Evolutionary conservation across 164 flowering plant genomes (phyloP).

Genomic region (Vitis riparia): DNA sequence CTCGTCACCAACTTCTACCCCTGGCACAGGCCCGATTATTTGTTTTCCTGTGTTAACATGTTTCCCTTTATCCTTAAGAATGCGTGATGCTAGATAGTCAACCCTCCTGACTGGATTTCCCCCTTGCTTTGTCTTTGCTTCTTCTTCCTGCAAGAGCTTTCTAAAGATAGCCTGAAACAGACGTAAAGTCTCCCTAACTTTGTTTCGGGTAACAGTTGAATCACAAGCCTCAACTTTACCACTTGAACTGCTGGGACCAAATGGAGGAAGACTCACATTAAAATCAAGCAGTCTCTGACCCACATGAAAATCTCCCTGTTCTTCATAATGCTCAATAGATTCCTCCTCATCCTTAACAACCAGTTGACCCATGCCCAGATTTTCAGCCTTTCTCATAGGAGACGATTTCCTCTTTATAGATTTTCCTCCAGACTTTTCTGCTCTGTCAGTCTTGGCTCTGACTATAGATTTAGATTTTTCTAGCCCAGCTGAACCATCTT

Average conservation of each 20-base stretch:
- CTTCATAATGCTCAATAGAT: slow-evolving; percentile 19
- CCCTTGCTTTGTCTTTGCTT: slow-evolving; percentile 36
- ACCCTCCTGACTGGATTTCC: slow-evolving; percentile 27
- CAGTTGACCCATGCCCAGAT: slow-evolving; percentile 7
- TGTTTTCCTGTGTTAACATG: slow-evolving; percentile 47
- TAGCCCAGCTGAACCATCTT: slow-evolving; percentile 6
- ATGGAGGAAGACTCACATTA: slow-evolving; percentile 42
- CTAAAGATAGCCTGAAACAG: slow-evolving; percentile 59
- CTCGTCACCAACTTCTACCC: slow-evolving; percentile 92
- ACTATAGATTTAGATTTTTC: slow-evolving; percentile 6
- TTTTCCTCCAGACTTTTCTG: slow-evolving; percentile 7
- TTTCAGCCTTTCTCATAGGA: slow-evolving; percentile 7
- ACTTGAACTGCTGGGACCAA: slow-evolving; percentile 21
- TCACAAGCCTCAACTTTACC: slow-evolving; percentile 17
- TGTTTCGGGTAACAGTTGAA: slow-evolving; percentile 31
- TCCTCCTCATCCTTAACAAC: slow-evolving; percentile 15
- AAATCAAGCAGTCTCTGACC: slow-evolving; percentile 6
- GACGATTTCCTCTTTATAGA: slow-evolving; percentile 11
- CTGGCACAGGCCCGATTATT: slow-evolving; percentile 73
- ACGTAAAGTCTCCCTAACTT: slow-evolving; percentile 76
- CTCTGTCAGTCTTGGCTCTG: slow-evolving; percentile 2
- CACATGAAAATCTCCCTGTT: slow-evolving; percentile 10
- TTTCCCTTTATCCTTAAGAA: slow-evolving; percentile 52
- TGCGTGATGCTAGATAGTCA: slow-evolving; percentile 42
- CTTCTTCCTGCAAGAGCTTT: slow-evolving; percentile 71